Base-by-base conservation (phyloP, 495 filamentous ascomycete genomes). In the Clohesyomyces aquaticus region DNA sequence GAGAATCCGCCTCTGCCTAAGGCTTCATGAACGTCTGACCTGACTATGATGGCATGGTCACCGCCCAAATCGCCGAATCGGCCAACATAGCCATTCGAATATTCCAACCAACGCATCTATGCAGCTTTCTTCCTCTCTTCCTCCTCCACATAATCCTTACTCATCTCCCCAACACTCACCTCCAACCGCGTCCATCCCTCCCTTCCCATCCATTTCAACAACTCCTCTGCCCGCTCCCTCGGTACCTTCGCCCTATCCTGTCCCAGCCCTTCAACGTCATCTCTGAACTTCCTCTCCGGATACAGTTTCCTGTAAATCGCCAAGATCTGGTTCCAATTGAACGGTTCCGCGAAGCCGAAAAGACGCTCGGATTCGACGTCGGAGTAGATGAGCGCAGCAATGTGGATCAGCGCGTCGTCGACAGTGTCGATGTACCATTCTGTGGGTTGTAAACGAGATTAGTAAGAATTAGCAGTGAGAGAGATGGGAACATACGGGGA, bases 311-410 rank as follows among this genome's bases (percentile, higher is more conserved):
- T 21, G 22, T 58, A 67, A 2, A 63, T 43, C 22, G 29, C 63
- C 3, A 71, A 47, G 23, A 68, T 29, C 21, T 71, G 16, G 22
- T 61, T 65, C 35, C 50, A 71, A 23, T 52, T 65, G 23, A 10
- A 64, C 3, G 21, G 59, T 21, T 57, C 23, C 1, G 65, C 65
- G 48, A 65, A 68, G 22, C 38, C 68, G 35, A 71, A 62, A 22
- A 71, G 42, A 8, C 68, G 65, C 61, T 71, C 68, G n/a, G 43
- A 42, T 4, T 47, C 3, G 0, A 71, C 68, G 25, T 60, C 60
- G 0, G 51, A 27, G 41, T 59, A 35, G 25, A 68, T 53, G 21
- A 71, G 68, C 1, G 68, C 65, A 18, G 46, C 43, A n/a, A 71
- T 46, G 26, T 71, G 68, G 21, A 71, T 45, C 0, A 65, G 65